Evolutionary conservation across 495 filamentous ascomycete genomes (phyloP), one percentile per base, ranked within the genome.

Genomic region (Physcia stellaris): DNA sequence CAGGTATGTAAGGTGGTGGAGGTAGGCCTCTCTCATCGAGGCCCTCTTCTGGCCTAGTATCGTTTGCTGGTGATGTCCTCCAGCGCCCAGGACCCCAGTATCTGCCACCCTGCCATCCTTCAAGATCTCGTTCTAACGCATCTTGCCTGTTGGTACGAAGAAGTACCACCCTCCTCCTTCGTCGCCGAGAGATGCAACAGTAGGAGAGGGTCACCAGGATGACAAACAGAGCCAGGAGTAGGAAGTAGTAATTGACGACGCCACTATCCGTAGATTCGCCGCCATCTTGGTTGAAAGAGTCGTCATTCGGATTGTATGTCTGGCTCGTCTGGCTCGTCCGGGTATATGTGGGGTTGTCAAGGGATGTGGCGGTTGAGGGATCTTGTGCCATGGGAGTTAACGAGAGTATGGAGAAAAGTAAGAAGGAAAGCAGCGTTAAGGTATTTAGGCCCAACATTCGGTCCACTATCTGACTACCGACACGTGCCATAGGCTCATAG

Each of bases 21-120:
- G 71, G 66, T 50, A 74, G 69, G 17, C 71, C 71, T 7, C 66
- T 53, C 55, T 74, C 70, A 45, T 76, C 65, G 23, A 76, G 56
- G 4, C 71, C 71, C 43, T 73, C 68, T 23, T 64, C 60, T 9
- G 29, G 31, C 9, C 37, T 13, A 20, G 20, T 33, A 34, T 34
- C 41, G 19, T 17, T 37, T 34, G 22, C 33, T 28, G 26, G 30
- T 35, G 13, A 10, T 28, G 21, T n/a, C 34, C 50, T 35, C 21
- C 43, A 41, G 16, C 43, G 23, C 9, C 32, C 36, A 1, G 24
- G 23, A 17, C 29, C 47, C 16, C 27, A 40, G 5, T 9, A 15
- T 26, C 32, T 30, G 24, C 39, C 15, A 17, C 32, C 28, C 5
- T 10, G 16, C 38, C 31, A 36, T 18, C 37, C 17, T 28, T 30